Percentiles rank a stretch among this genome's conserved stretches.
Conservation (phyloP, 106 monocot species). For the Allium sativum region DNA sequence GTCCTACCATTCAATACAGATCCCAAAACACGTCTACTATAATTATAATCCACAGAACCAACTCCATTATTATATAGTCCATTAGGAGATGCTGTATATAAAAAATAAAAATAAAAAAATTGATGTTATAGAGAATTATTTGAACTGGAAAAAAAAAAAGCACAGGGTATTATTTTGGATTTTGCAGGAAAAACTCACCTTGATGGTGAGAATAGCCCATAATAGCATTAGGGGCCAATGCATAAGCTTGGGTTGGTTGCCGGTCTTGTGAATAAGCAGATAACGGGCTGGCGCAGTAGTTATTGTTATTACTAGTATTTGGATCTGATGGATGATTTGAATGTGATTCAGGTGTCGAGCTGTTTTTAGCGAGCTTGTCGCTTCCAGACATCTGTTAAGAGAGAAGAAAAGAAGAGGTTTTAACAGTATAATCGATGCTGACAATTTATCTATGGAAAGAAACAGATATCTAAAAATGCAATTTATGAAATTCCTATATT, state of each 20-base stretch:
- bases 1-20: slow-evolving; percentile 17
- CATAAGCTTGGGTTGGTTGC: slow-evolving; percentile 2
- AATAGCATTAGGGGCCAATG: slow-evolving; percentile 1
- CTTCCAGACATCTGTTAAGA: too few relatives aligned
- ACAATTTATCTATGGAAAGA: neutral
- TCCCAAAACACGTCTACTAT: slow-evolving; percentile 38
- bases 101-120: too few relatives aligned
- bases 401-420: slow-evolving; percentile 7
- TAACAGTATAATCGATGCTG: slow-evolving; percentile 3
- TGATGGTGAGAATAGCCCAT: slow-evolving; percentile 5
- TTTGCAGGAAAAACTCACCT: slow-evolving; percentile 15
- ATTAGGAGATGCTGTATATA: slow-evolving; percentile 11
- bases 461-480: neutral
- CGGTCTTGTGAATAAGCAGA: slow-evolving; percentile 9
- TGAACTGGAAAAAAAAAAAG: neutral
- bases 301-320: slow-evolving; percentile 1
- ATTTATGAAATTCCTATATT: too few relatives aligned
- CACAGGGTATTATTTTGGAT: neutral
- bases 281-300: neutral
- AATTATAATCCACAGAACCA: slow-evolving; percentile 24
- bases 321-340: too few relatives aligned
- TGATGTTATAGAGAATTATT: neutral
- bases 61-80: slow-evolving; percentile 19
- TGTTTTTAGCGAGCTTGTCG: too few relatives aligned
- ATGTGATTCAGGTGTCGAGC: too few relatives aligned